Evolutionary conservation across 2,329 filamentous ascomycete species (phyloP), one percentile per base, ranked within the genome.

Genomic region (Talaromyces sp.): DNA sequence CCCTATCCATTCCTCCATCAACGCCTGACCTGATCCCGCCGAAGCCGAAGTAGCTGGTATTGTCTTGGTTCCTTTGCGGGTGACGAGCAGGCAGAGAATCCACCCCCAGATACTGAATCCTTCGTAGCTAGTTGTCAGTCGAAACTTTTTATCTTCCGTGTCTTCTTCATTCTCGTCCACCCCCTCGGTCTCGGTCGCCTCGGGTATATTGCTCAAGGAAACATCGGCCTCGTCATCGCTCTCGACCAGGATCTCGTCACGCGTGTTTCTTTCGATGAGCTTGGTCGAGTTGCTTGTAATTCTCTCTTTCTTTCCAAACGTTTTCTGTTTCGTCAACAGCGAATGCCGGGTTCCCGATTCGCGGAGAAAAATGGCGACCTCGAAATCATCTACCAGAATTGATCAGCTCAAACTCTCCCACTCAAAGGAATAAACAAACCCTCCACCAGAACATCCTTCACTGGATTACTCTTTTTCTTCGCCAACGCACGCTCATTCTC

Each of bases 91-190:
- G 75, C 93, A 98, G 27, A 99, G 80, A 53, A 96, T 91, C 67
- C 91, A 89, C 11, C 95, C 92, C 77, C 96, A 96, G 70, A 99
- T 97, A 68, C 89, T 90, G 77, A 98, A 98, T 9, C 95, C 93
- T 69, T 98, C 92, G 76, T 98, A 99, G 14, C 87, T 88, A 27
- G 93, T 95, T 63, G 89, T 88, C 79, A 97, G 85, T 21, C 84
- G 85, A 67, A 96, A 78, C 74, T 97, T 98, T 80, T 99, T 97
- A 78, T 97, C 96, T 70, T 96, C 89, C 60, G 89, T 86, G 10
- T 73, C 55, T 64, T 73, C 68, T 4, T 66, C 64, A 32, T 67
- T 38, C 9, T 53, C 35, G n/a, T 68, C 64, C 29, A 60, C 58
- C 27, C 55, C 64, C 63, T 72, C 62, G 17, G 57, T 62, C 55